These are phyloP conservation scores for Aeschynomene evenia DNA, from an alignment of 306 rosid species.

Conservation along the genomic window DNA sequence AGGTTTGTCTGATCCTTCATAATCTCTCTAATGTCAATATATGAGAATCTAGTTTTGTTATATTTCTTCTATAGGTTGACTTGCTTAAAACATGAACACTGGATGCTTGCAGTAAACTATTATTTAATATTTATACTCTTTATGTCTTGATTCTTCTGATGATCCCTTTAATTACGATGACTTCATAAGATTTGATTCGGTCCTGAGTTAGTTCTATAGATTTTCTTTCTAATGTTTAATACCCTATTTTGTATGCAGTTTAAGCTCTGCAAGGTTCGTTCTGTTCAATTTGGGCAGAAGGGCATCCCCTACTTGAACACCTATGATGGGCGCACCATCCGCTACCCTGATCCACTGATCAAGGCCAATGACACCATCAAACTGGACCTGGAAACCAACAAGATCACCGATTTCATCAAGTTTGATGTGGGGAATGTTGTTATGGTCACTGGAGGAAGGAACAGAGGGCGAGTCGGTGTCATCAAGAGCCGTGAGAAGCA, in stretches of 20 bases:
- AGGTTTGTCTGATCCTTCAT: no score
- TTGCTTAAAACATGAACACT: no score
- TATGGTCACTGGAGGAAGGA: constrained; percentile 82
- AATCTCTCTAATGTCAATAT: no score
- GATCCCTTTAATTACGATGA: not conserved
- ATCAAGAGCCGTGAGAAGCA: constrained; percentile 74
- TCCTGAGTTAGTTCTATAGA: not conserved
- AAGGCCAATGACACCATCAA: constrained; percentile 84
- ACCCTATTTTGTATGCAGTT: constrained; percentile 33
- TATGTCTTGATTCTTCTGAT: no score
- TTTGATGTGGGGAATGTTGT: constrained; percentile 73
- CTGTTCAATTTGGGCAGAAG: constrained; percentile 72
- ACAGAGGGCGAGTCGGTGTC: constrained; percentile 73
- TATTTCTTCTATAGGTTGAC: no score
- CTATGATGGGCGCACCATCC: constrained; percentile 66
- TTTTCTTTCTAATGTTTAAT: not conserved
- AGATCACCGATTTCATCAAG: constrained; percentile 62
- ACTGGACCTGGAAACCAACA: constrained; percentile 66
- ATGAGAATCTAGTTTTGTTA: no score
- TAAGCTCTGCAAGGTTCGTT: constrained; percentile 65
- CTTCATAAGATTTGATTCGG: not conserved
- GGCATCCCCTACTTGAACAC: constrained; percentile 69
- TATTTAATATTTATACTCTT: no score
- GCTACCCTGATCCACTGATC: constrained; percentile 72
- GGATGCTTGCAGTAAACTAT: no score